phyloP scores from a whole-genome alignment of 352 stramenopile genomes.

The Globisporangium okanoganense region DNA sequence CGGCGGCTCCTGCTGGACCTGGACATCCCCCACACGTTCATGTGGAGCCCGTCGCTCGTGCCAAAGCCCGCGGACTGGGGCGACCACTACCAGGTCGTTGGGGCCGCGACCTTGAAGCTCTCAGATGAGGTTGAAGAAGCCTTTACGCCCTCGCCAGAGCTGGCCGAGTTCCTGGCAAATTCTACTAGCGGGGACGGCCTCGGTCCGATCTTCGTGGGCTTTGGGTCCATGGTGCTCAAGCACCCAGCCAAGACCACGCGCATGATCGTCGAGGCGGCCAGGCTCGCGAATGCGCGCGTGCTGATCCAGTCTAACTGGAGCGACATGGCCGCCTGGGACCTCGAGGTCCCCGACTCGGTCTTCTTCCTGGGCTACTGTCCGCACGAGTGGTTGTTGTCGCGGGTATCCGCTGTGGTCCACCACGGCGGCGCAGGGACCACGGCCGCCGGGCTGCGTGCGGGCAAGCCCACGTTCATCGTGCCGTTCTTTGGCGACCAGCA shows the following conservation, averaged over 20 bases:
- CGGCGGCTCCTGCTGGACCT: slow-evolving; percentile 27
- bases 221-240: slow-evolving; percentile 92
- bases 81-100: slow-evolving; percentile 16
- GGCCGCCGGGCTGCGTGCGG: slow-evolving; percentile 19
- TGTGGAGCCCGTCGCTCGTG: slow-evolving; percentile 61
- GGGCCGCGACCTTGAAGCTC: slow-evolving; percentile 11
- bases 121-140: neutral
- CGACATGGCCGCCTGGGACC: slow-evolving; percentile 45
- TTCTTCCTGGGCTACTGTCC: slow-evolving; percentile 68
- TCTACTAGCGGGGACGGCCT: neutral
- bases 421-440: slow-evolving; percentile 88
- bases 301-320: slow-evolving; percentile 91
- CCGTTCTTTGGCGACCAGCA: slow-evolving; percentile 95
- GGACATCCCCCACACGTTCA: slow-evolving; percentile 59
- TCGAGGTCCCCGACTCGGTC: slow-evolving; percentile 48
- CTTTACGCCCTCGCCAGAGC: slow-evolving; percentile 51
- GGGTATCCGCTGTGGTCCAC: slow-evolving; percentile 83
- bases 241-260: slow-evolving; percentile 61
- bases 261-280: slow-evolving; percentile 85
- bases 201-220: slow-evolving; percentile 92
- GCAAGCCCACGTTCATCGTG: slow-evolving; percentile 65
- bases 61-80: slow-evolving; percentile 62
- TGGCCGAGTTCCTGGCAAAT: slow-evolving; percentile 59
- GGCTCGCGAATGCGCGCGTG: slow-evolving; percentile 60
- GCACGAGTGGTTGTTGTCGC: slow-evolving; percentile 92